Base-by-base conservation (phyloP, 2,329 filamentous ascomycete species). In the Didymella pomorum region DNA sequence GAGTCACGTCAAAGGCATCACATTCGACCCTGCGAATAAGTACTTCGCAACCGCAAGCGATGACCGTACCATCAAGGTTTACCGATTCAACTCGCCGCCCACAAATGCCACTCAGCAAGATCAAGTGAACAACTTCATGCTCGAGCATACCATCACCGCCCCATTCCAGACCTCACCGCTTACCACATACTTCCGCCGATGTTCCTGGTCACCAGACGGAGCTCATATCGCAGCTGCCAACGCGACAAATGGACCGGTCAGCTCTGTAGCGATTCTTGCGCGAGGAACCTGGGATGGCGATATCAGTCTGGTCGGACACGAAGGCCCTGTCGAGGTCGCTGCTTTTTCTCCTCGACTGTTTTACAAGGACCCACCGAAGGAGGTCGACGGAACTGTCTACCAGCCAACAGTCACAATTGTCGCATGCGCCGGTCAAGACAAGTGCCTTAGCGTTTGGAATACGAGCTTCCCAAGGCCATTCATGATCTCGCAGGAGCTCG, bases 11-110 rank as follows among this genome's bases (percentile, higher is more conserved):
- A 99, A 99, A 77, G 95, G 96, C 62, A 96, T 99, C 70, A 97
- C 94, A 0, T 99, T 99, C 73, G 95, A 99, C 74, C 95, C 95
- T 0, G 95, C 95, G 41, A 98, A 98, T 81, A 99, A 98, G 76
- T 99, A 97, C 82, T 99, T 99, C 78, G 95, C 96, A 16, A 99
- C 96, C 0, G 93, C 96, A 2, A 97, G 93, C 79, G 95, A 99
- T 76, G 95, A 99, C 77, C 88, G 95, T 59, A 94, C 93, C 2
- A 96, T 99, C 78, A 96, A 96, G 76, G 92, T 99, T 69, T 98
- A 96, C 78, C 88, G 93, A 58, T 99, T 97, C 76, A 97, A 91
- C 2, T 90, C 94, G 1, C 76, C 95, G 0, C 86, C 89, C 1
- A 91, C 95, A 10, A 97, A 97, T 75, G 92, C 95, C 33, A 96